Percentiles rank a stretch among this genome's conserved stretches.
Evolutionary conservation across 495 filamentous ascomycete genomes (phyloP).

Genomic region (Neurospora sp.): DNA sequence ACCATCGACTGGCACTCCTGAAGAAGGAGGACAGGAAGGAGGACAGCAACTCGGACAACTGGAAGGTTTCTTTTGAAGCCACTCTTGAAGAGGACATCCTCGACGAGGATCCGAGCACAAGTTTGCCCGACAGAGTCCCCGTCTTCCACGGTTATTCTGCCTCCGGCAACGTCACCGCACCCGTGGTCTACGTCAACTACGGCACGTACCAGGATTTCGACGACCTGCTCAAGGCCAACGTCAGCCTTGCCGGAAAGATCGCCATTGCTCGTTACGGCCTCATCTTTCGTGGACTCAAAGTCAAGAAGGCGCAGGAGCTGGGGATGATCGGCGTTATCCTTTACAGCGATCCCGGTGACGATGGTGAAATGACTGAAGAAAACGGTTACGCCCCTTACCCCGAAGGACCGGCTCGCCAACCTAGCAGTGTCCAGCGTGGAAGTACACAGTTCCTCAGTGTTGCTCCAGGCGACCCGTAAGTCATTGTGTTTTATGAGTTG

Average conservation of each 20-base stretch:
- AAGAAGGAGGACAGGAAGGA: conserved; percentile 46
- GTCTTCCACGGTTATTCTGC: conserved; percentile 96
- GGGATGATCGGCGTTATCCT: conserved; percentile 83
- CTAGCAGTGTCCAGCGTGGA: conserved; percentile 85
- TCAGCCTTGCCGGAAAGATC: conserved; percentile 74
- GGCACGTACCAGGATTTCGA: conserved; percentile 79
- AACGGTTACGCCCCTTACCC: conserved; percentile 78
- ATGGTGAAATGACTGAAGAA: conserved; percentile 68
- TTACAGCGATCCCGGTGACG: conserved; percentile 84
- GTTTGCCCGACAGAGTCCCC: conserved; percentile 64
- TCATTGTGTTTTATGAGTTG: background rate
- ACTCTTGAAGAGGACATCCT: conserved; percentile 75
- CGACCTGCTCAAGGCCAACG: conserved; percentile 64
- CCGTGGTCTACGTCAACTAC: conserved; percentile 75
- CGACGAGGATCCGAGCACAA: conserved; percentile 71
- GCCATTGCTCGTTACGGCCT: conserved; percentile 78
- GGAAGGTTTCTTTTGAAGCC: conserved; percentile 67
- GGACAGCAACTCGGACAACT: conserved; percentile 17
- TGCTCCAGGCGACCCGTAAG: conserved; percentile 49
- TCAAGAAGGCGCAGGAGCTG: conserved; percentile 84
- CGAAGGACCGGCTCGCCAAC: conserved; percentile 75
- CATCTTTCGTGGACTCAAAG: conserved; percentile 83
- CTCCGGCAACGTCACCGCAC: conserved; percentile 77
- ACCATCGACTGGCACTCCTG: conserved; percentile 67
- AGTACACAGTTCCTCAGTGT: conserved; percentile 74